Base-by-base conservation (phyloP, 306 rosid genomes). In the Castanea crenata region DNA sequence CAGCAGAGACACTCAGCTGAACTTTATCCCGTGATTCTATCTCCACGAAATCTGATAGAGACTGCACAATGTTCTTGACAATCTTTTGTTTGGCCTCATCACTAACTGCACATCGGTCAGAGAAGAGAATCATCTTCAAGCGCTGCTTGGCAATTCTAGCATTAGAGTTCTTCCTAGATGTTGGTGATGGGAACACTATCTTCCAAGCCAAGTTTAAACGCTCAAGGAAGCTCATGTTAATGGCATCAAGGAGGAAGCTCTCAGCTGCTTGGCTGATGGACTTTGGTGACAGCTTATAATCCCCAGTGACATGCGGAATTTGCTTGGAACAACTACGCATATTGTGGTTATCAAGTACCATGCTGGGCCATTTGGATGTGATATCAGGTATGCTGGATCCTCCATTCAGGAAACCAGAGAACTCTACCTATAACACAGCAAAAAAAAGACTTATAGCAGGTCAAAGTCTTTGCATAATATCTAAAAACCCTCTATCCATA, bases 21-120 rank as follows among this genome's bases (percentile, higher is more conserved):
- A 95, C 99, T 87, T 95, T 95, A 81, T 95, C 99, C 79, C 85
- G 94, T 1, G 99, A 91, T 84, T 95, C 99, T 61, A 95, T 95
- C 85, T 88, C 99, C 80, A 92, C 98, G n/a, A 95, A 95, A 80
- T 92, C 99, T 51, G 99, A 95, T 31, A 95, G 83, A 71, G 97
- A 84, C 16, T 78, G 90, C 68, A 95, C 98, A 69, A 95, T 81
- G 83, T 89, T 92, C 88, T 70, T 86, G 67, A 95, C 97, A 64
- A 95, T 95, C 91, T 84, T 89, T 73, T 80, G 87, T 71, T 95
- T 95, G 71, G 98, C 99, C 89, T 95, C 97, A 1, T 95, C 98
- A 71, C 94, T 95, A 68, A 95, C 96, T 27, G 84, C 99, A 67
- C 99, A 95, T 52, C 99, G 89, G 79, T 95, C 99, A 62, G 98